Evolutionary conservation across 2,329 filamentous ascomycete species (phyloP), one percentile per base, ranked within the genome.

Genomic region (Colletotrichum siamense): DNA sequence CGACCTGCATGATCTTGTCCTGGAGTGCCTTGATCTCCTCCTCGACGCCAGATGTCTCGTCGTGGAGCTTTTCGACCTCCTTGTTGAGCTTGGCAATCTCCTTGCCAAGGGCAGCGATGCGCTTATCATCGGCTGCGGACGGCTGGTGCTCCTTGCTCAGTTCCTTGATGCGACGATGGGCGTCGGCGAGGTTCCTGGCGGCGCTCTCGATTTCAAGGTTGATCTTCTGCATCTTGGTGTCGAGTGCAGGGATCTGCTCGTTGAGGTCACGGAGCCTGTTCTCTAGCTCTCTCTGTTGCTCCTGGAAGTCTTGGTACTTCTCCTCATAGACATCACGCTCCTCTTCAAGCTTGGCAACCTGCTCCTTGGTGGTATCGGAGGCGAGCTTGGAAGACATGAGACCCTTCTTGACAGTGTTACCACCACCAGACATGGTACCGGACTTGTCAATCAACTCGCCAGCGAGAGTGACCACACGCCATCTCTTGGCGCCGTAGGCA

Each of bases 341-440:
- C 62, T 91, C 88, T 83, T 99, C 97, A 16, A 98, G 91, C 85
- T 97, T 96, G 66, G 91, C 84, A 5, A 99, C 96, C 81, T 98
- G 95, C 79, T 99, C 96, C 84, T 95, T 96, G 68, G 93, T 94
- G 18, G 94, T 94, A 74, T 98, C 95, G 2, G 95, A 91, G n/a
- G 95, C 93, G 62, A 98, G 92, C 85, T 98, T 99, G 13, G 96
- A 98, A 0, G 96, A 99, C 98, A 99, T 99, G 73, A 96, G 92
- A 1, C 98, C 98, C 82, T 94, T 95, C 80, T 96, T 96, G 73
- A 97, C 95, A 18, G 95, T 95, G 62, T 92, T 96, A 73, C 97
- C 97, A 89, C 97, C 97, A 88, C 97, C 97, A 75, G 95, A 98
- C 97, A 99, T 99, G 44, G 97, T 99, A 89, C 97, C 97, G 1